Base-by-base conservation (phyloP, 2,329 filamentous ascomycete species). In the Thelonectria blattea region DNA sequence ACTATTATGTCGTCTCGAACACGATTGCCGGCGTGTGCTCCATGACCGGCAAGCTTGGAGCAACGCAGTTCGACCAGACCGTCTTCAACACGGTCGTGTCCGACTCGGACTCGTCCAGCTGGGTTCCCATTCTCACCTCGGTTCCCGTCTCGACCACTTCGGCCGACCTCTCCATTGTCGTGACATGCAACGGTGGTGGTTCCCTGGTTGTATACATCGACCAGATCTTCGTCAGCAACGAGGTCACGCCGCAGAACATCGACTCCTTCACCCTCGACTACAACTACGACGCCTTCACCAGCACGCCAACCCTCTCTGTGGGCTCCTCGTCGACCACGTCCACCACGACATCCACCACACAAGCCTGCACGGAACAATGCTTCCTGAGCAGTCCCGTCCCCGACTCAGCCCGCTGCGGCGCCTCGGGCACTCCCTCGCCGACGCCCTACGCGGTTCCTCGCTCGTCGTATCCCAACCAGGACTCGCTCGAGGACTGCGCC, bases 211-310 rank as follows among this genome's bases (percentile, higher is more conserved):
- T 69, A 2, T 54, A 65, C 5, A 20, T 68, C 3, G 66, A 68
- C 15, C 64, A 66, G 0, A 56, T 68, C 48, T 68, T 68, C 30
- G 45, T 68, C 1, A 68, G 65, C 2, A 66, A 68, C 51, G 49
- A 66, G 32, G 65, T 68, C 14, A 68, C 65, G 7, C 57, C 60
- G 8, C 50, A 56, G n/a, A 68, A 59, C 39, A 68, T 68, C 10
- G 47, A 45, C 10, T 22, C 58, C 15, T 60, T 58, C 12, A 20
- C 46, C 2, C 56, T 68, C 34, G 59, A 62, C 32, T 68, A 30
- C 41, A 30, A n/a, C 8, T 12, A 24, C 14, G 51, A 15, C 9
- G 5, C 11, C 17, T 8, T 10, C 5, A 27, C 37, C 30, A n/a
- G 34, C 34, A 37, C 34, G 4, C 34, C 34, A 2, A 37, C 34